Base-by-base conservation (phyloP, 106 monocot species). In the Acorus calamus region DNA sequence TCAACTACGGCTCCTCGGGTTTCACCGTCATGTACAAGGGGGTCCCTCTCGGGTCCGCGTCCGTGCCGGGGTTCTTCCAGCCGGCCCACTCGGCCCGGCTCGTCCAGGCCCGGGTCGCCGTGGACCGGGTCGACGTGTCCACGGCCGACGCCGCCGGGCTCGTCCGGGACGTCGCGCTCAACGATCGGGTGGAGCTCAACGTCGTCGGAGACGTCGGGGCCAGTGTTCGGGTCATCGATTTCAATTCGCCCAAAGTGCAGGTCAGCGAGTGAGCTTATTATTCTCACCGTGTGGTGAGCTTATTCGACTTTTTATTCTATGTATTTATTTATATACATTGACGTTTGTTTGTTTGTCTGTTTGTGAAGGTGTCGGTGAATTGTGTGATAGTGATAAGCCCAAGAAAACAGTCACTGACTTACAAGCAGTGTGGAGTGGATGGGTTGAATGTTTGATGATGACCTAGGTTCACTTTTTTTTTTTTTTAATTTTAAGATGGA, bases 391-490 rank as follows among this genome's bases (percentile, higher is more conserved):
- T 76, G 60, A 83, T 92, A 54, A 92, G 92, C 47, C 92, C 92
- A 5, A 70, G 84, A 70, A 85, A 61, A 66, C 92, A 85, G 73
- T 74, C 84, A 46, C 67, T 88, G 47, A 85, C 82, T 2, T 80
- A 85, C 75, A 88, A 88, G 79, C 92, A 80, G 62, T 88, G 87
- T 62, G 84, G 84, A 8, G 92, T 92, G 12, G 81, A 87, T 50
- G 87, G 92, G 5, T 53, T 84, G 51, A 92, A 78, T 50, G 70
- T 88, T 53, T 92, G 71, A 84, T 46, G 6, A 28, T 28, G 28
- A 28, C 28, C 28, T 28, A 28, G 28, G 28, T 28, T 28, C 28
- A 28, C 28, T 28, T 28, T 28, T 28, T 28, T 28, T 28, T 28
- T 28, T 28, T 28, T 28, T 28, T 28, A 0, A 0, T 28, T 28